A percentile compares a stretch with the other conserved stretches of the same genome.
phyloP scores from a whole-genome alignment of 2,329 filamentous ascomycete species.

The Rhinocladiella similis region DNA sequence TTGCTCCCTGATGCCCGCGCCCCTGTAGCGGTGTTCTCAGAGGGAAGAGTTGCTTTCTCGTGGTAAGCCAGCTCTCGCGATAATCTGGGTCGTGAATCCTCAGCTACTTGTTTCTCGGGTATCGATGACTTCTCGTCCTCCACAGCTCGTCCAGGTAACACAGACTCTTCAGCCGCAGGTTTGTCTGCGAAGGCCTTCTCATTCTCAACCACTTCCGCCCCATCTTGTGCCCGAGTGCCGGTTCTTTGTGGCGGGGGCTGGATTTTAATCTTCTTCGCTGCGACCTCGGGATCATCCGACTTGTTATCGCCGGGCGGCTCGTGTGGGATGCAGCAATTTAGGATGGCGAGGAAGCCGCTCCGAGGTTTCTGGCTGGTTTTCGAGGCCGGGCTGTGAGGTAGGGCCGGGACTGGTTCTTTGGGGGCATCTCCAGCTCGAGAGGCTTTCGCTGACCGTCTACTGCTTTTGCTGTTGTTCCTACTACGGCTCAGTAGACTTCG shows the following conservation, averaged over 20 bases:
- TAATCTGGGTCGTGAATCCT: constrained; percentile 14
- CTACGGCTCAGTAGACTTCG: constrained; percentile 29
- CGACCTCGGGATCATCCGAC: constrained; percentile 27
- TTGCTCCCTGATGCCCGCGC: background rate
- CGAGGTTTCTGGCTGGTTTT: constrained; percentile 25
- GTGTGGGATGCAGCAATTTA: constrained; percentile 29
- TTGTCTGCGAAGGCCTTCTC: constrained; percentile 20
- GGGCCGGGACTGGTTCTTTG: constrained; percentile 23
- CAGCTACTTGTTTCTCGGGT: constrained; percentile 16
- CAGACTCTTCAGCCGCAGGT: constrained; percentile 7
- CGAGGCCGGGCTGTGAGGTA: constrained; percentile 16
- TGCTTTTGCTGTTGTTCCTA: constrained; percentile 29
- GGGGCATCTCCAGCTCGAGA: constrained; percentile 19
- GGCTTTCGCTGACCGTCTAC: constrained; percentile 27
- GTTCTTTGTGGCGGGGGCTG: constrained; percentile 24
- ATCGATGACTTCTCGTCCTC: constrained; percentile 18
- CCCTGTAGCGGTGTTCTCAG: constrained; percentile 5
- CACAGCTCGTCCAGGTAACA: constrained; percentile 3
- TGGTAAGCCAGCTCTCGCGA: constrained; percentile 18
- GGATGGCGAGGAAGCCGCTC: constrained; percentile 26
- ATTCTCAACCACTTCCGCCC: constrained; percentile 19
- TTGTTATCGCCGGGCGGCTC: constrained; percentile 22
- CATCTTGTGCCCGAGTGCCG: constrained; percentile 21
- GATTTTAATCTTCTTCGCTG: constrained; percentile 30
- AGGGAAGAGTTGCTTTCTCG: constrained; percentile 13